These are phyloP conservation scores for Viola pubescens DNA, from an alignment of 441 rosid species.

Conservation along the genomic window DNA sequence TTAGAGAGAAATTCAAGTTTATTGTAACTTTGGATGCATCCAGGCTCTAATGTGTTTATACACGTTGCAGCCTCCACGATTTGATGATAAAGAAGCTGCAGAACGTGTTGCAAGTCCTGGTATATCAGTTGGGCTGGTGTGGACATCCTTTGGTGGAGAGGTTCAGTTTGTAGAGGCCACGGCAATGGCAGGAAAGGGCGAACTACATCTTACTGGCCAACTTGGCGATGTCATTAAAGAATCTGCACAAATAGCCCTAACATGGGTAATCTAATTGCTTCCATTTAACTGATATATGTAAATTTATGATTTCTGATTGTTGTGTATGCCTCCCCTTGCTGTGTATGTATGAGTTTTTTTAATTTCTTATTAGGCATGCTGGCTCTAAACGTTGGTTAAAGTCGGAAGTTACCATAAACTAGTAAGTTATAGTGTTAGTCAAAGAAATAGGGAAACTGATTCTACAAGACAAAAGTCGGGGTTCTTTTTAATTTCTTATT, in stretches of 20 bases:
- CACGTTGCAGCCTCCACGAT: conserved; percentile 85
- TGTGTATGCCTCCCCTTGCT: background rate
- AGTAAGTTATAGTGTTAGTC: too few relatives aligned
- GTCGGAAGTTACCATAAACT: too few relatives aligned
- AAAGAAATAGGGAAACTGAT: too few relatives aligned
- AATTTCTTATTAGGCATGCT: too few relatives aligned
- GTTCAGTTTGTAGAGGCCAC: conserved; percentile 96
- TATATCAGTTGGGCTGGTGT: conserved; percentile 88
- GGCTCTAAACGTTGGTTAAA: too few relatives aligned
- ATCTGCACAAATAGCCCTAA: conserved; percentile 94
- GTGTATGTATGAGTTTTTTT: too few relatives aligned
- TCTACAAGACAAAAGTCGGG: too few relatives aligned
- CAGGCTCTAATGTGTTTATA: conserved; percentile 15
- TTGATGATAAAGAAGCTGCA: conserved; percentile 86
- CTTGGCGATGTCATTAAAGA: conserved; percentile 98
- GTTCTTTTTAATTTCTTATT: too few relatives aligned
- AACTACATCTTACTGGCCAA: conserved; percentile 92
- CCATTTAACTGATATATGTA: conserved; percentile 6
- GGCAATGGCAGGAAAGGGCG: conserved; percentile 87
- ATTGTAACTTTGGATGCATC: conserved; percentile 6
- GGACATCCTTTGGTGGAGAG: conserved; percentile 98
- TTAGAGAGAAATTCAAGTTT: background rate
- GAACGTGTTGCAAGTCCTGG: conserved; percentile 92
- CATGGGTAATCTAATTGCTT: conserved; percentile 65
- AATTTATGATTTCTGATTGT: conserved; percentile 1